Conservation (phyloP, 2,329 filamentous ascomycete genomes). For the Cytospora mali region DNA sequence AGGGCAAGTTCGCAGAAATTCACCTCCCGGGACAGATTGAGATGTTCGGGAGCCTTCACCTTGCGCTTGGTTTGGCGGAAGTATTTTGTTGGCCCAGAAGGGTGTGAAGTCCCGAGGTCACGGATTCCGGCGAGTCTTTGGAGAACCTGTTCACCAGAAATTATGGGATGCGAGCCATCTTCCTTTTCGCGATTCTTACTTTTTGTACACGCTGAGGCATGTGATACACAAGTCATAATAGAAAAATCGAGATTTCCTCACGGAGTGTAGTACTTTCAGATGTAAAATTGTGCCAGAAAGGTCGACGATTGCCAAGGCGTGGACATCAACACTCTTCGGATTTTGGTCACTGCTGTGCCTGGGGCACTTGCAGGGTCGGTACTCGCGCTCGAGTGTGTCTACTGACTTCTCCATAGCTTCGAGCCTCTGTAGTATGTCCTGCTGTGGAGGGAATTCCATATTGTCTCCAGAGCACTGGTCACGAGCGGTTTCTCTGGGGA, state of each 20-base stretch:
- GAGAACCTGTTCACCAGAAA: neutral
- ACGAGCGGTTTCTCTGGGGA: too few relatives aligned
- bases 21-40: slow-evolving; percentile 63
- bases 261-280: neutral
- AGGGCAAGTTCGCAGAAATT: slow-evolving; percentile 86
- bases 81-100: neutral
- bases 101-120: neutral
- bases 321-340: neutral
- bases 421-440: neutral
- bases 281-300: neutral
- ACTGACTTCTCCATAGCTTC: neutral
- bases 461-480: neutral
- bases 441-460: neutral
- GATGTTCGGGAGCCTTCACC: neutral
- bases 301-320: neutral
- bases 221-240: too few relatives aligned
- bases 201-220: too few relatives aligned
- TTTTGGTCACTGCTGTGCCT: neutral
- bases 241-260: neutral
- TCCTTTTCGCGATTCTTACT: neutral
- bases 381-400: neutral
- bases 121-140: neutral
- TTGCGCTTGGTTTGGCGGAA: neutral
- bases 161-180: neutral
- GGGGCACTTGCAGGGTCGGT: neutral